Percentiles rank a stretch among this genome's conserved stretches.
Evolutionary conservation across 2,329 filamentous ascomycete genomes (phyloP).

Genomic region (Colletotrichum noveboracense): DNA sequence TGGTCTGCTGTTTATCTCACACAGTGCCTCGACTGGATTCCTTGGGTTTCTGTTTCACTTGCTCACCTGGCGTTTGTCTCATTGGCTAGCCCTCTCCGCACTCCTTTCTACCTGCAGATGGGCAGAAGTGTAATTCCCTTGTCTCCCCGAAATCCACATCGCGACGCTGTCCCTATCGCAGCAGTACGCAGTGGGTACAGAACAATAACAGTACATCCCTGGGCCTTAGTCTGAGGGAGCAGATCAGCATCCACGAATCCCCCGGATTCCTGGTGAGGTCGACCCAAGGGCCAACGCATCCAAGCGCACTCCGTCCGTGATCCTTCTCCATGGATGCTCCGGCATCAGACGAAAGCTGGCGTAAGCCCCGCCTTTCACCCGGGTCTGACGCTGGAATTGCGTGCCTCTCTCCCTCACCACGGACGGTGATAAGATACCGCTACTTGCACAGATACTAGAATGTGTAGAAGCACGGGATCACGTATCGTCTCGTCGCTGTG

Average conservation of each 20-base stretch:
- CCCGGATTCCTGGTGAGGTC: not conserved
- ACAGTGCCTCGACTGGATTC: slow-evolving; percentile 14
- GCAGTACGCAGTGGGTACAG: not conserved
- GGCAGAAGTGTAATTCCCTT: not conserved
- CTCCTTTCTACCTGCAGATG: slow-evolving; percentile 23
- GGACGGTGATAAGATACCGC: not conserved
- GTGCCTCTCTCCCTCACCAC: not conserved
- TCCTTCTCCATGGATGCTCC: not conserved
- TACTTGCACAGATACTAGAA: not conserved
- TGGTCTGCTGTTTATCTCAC: not conserved
- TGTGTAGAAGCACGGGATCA: not conserved
- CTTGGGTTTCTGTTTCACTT: slow-evolving; percentile 25
- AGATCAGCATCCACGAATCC: not conserved
- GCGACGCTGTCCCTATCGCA: not conserved
- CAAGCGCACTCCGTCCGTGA: not conserved
- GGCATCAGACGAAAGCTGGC: not conserved
- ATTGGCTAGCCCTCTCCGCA: slow-evolving; percentile 19
- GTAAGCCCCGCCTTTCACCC: not conserved
- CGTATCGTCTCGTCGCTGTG: not conserved
- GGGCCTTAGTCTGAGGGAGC: not conserved
- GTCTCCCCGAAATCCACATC: not conserved
- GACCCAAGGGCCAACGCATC: not conserved
- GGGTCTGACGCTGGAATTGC: not conserved
- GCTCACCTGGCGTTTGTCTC: not conserved
- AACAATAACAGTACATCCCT: not conserved